These are phyloP conservation scores for Backusella circina DNA, from an alignment of 192 early-diverging fungal genomes.

Conservation along the genomic window DNA sequence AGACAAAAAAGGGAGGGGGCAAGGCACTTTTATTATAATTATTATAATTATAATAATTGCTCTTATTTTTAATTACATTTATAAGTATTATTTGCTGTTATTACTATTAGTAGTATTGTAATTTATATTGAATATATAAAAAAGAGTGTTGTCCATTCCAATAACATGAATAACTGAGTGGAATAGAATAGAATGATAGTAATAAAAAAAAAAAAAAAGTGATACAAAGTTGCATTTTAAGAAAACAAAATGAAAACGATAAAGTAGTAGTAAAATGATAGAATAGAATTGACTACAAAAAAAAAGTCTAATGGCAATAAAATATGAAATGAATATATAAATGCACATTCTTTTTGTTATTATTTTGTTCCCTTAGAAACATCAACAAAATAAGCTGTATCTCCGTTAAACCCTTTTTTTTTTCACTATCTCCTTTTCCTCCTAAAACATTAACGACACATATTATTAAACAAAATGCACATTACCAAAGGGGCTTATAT, in stretches of 20 bases:
- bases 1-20: not conserved
- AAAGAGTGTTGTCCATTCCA: not conserved
- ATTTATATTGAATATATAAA: not conserved
- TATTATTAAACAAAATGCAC: not conserved
- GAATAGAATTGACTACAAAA: not conserved
- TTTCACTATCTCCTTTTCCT: not conserved
- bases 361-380: not conserved
- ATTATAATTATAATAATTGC: not conserved
- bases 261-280: not conserved
- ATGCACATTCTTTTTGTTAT: not conserved
- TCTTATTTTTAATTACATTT: not conserved
- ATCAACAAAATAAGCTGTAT: not conserved
- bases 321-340: not conserved
- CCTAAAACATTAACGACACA: not conserved
- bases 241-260: not conserved
- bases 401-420: not conserved
- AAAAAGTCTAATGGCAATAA: not conserved
- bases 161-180: not conserved
- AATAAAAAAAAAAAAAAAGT: not conserved
- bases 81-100: not conserved
- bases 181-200: not conserved
- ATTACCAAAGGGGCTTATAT: slow-evolving; percentile 5
- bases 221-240: not conserved
- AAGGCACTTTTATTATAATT: not conserved
- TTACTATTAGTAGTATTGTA: not conserved